Base-by-base conservation (phyloP, 192 early-diverging fungal genomes). In the Coemansia sp. region DNA sequence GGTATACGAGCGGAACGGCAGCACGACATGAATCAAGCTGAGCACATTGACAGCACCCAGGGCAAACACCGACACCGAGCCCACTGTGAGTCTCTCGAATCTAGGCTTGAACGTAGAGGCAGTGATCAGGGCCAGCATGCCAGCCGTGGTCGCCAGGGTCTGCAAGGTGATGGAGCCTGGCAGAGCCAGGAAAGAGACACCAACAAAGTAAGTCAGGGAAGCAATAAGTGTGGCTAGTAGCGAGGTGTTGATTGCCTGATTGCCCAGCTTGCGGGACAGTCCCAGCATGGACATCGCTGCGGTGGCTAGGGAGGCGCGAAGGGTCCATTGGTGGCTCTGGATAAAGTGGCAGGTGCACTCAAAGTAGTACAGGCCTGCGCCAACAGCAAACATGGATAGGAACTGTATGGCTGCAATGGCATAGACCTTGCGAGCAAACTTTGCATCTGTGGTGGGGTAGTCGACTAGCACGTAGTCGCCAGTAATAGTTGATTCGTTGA, bases 291-390 rank as follows among this genome's bases (percentile, higher is more conserved):
- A 35, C 56, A 58, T n/a, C 7, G 20, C 35, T 5, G 56, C 56
- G 8, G 33, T 34, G 8, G 34, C 31, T 11, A 58, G 20, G 8
- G 56, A n/a, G 8, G 34, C 35, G 56, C 56, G 56, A 20, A 58
- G 56, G 5, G 56, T 34, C 20, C 35, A 18, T 34, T 58, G 31
- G 35, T 58, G 56, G n/a, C n/a, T n/a, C n/a, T 58, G 20, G 18
- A 58, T 36, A 21, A 58, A 58, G 56, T 58, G 56, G 20, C 56
- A 58, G 34, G 56, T 58, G 20, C 56, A 58, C 56, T 58, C 56
- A 58, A 58, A 58, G 34, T 58, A 58, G 28, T 33, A 58, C 10
- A 58, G 34, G 35, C 56, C 21, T 7, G 56, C 56, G 8, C 56
- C 56, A 10, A 58, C 56, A 21, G 56, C 35, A 37, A 58, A 7